Conservation (phyloP, 768 basidiomycete genomes). For the Stropharia rugosoannulata region DNA sequence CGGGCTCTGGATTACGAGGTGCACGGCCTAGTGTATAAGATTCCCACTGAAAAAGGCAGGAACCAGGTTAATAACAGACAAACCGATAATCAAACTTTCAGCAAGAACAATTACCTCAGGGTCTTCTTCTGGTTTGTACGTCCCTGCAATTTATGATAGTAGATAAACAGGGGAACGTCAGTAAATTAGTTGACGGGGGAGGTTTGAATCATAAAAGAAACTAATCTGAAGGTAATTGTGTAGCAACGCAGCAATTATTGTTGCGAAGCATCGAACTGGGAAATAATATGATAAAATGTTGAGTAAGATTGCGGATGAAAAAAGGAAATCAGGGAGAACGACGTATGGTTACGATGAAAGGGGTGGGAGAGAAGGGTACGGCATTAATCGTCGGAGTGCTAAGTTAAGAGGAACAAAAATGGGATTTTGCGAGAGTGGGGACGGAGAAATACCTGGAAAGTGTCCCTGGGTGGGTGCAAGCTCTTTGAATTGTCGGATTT, state of each 20-base stretch:
- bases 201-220: conserved; percentile 5
- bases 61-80: conserved; percentile 22
- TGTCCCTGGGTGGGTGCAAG: conserved; percentile 62
- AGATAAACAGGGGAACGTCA: conserved; percentile 15
- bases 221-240: conserved; percentile 11
- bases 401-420: conserved; percentile 19
- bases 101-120: conserved; percentile 48
- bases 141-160: conserved; percentile 42
- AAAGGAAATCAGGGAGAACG: conserved; percentile 23
- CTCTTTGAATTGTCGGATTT: conserved; percentile 96
- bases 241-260: conserved; percentile 13
- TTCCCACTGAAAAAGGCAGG: conserved; percentile 54
- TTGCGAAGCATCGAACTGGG: conserved; percentile 20
- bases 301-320: conserved; percentile 20
- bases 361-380: conserved; percentile 23
- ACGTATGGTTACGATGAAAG: conserved; percentile 19
- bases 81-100: conserved; percentile 1
- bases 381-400: conserved; percentile 21
- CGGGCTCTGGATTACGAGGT: conserved; percentile 55
- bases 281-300: conserved; percentile 19
- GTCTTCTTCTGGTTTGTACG: conserved; percentile 83
- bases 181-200: conserved; percentile 12
- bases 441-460: conserved; percentile 52
- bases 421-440: conserved; percentile 12
- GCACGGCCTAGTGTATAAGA: conserved; percentile 77